Percentiles rank a stretch among this genome's conserved stretches.
phyloP scores from a whole-genome alignment of 1,284 basidiomycete genomes.

The Cryptococcus sp. region DNA sequence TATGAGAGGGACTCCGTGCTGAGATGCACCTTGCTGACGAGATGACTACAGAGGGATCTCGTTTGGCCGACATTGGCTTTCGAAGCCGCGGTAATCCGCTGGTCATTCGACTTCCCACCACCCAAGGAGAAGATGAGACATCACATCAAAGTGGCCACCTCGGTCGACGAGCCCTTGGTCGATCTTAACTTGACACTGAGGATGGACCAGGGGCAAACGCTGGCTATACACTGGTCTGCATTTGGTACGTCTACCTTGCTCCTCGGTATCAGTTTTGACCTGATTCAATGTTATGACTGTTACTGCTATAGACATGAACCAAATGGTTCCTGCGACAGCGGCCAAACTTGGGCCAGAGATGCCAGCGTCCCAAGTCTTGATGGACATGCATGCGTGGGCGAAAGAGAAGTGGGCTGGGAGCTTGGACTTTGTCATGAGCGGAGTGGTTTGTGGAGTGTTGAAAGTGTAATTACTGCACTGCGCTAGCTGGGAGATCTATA shows the following conservation, averaged over 20 bases:
- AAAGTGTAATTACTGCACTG: too few relatives aligned
- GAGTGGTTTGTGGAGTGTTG: constrained; percentile 41
- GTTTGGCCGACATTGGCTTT: constrained; percentile 74
- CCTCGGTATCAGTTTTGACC: neutral
- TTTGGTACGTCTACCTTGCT: constrained; percentile 35
- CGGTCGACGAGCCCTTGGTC: constrained; percentile 37
- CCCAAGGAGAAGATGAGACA: constrained; percentile 75
- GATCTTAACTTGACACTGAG: constrained; percentile 40
- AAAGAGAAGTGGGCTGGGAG: constrained; percentile 36
- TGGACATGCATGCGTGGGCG: constrained; percentile 46
- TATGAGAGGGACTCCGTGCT: neutral
- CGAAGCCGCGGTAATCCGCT: constrained; percentile 83
- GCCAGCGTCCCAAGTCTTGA: constrained; percentile 45
- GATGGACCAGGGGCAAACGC: constrained; percentile 24
- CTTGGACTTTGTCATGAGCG: constrained; percentile 46
- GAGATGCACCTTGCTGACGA: neutral
- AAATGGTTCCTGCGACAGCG: constrained; percentile 51
- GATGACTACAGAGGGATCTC: constrained; percentile 30
- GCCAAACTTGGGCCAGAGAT: constrained; percentile 37
- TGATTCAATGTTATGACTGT: neutral
- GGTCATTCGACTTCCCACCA: constrained; percentile 77
- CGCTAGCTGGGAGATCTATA: too few relatives aligned
- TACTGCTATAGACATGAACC: constrained; percentile 40
- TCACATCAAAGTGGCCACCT: constrained; percentile 70
- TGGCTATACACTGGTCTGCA: constrained; percentile 47